Evolutionary conservation across 768 basidiomycete genomes (phyloP).

Genomic region (Pisolithus marmoratus): DNA sequence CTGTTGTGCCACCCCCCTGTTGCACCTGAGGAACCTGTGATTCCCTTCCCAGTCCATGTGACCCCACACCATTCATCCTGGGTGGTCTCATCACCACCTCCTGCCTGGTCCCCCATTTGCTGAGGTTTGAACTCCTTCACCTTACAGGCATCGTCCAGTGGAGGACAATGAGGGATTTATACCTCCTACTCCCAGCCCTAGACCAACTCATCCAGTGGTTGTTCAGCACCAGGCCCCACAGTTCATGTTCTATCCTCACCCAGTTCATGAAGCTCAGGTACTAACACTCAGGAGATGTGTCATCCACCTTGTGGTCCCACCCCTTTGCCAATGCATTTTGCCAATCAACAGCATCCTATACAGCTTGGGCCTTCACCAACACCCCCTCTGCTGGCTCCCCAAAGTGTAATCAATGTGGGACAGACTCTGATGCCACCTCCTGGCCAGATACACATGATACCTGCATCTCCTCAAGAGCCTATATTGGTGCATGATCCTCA

Average conservation of each 20-base stretch:
- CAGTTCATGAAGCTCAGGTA: constrained; percentile 13
- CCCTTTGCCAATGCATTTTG: constrained; percentile 5
- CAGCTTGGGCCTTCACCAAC: constrained; percentile 4
- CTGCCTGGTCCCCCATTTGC: constrained; percentile 12
- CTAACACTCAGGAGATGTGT: constrained; percentile 20
- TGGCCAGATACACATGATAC: constrained; percentile 14
- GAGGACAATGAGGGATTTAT: constrained; percentile 16
- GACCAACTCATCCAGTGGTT: background rate
- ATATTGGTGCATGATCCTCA: background rate
- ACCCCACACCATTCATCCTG: constrained; percentile 18
- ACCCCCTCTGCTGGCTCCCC: constrained; percentile 3
- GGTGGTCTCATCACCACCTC: constrained; percentile 21
- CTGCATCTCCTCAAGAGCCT: background rate
- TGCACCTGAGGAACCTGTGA: constrained; percentile 17
- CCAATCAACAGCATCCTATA: constrained; percentile 10
- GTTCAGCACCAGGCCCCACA: background rate
- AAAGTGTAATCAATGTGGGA: constrained; percentile 10
- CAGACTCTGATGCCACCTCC: constrained; percentile 13
- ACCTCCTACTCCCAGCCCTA: constrained; percentile 7
- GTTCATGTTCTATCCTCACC: background rate
- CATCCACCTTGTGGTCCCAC: constrained; percentile 8
- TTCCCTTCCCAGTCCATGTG: constrained; percentile 19
- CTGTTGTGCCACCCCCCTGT: constrained; percentile 18
- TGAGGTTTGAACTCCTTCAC: constrained; percentile 1
- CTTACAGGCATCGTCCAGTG: constrained; percentile 2